These are phyloP conservation scores for Xylariomycetidae sp. DNA, from an alignment of 2,329 filamentous ascomycete genomes.

Conservation along the genomic window DNA sequence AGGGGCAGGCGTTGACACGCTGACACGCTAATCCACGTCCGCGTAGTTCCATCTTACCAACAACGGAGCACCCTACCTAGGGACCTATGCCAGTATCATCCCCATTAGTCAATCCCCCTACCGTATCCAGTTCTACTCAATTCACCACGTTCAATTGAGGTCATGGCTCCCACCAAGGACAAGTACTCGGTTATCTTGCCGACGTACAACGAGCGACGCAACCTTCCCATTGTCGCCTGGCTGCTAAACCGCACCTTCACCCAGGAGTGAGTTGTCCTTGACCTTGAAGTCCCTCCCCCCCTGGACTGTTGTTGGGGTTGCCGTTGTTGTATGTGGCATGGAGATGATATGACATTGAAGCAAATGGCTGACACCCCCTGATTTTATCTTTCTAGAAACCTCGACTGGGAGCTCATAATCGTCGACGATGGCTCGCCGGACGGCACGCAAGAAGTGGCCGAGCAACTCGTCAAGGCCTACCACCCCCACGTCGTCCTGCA, in stretches of 20 bases:
- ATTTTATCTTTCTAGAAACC: slow-evolving; percentile 52
- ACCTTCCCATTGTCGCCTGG: slow-evolving; percentile 94
- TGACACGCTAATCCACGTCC: no score
- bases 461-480: slow-evolving; percentile 87
- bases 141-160: no score
- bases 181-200: slow-evolving; percentile 98
- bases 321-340: no score
- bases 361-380: slow-evolving; percentile 1
- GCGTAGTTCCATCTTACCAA: no score
- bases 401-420: slow-evolving; percentile 97
- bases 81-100: no score
- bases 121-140: no score
- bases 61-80: no score
- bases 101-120: no score
- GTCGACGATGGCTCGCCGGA: slow-evolving; percentile 98
- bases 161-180: slow-evolving; percentile 53
- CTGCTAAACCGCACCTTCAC: slow-evolving; percentile 89
- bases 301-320: no score
- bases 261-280: slow-evolving; percentile 62
- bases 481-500: slow-evolving; percentile 75
- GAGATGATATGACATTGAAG: background rate
- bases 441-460: slow-evolving; percentile 84
- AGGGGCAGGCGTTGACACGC: no score
- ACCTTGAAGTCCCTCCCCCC: no score
- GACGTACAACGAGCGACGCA: slow-evolving; percentile 97